Conservation (phyloP, 345 rosid species). For the Microcos paniculata region DNA sequence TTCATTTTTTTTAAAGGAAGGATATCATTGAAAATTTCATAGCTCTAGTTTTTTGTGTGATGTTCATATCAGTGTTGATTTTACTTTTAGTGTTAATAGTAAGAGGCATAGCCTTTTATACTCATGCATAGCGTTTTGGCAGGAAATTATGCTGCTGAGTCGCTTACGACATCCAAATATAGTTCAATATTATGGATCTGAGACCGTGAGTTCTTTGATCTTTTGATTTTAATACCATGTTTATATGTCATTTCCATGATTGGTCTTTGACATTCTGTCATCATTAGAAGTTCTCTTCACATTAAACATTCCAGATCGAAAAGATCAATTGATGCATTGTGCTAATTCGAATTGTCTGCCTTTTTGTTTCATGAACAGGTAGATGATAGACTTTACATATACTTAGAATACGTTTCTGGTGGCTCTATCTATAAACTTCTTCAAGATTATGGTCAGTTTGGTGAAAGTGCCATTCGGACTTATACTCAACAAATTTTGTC, state of each 20-base stretch:
- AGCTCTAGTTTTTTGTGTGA: background rate
- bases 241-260: background rate
- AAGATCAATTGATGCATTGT: background rate
- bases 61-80: background rate
- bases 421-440: conserved; percentile 87
- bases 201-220: conserved; percentile 42
- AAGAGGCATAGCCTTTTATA: background rate
- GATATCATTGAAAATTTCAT: background rate
- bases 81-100: background rate
- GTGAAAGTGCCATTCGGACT: conserved; percentile 71
- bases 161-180: conserved; percentile 70
- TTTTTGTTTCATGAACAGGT: conserved; percentile 40
- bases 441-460: conserved; percentile 72
- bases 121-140: conserved; percentile 17
- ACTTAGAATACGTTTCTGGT: conserved; percentile 81
- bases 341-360: conserved; percentile 2
- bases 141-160: conserved; percentile 71
- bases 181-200: conserved; percentile 83
- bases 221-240: conserved; percentile 4
- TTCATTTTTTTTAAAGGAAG: background rate
- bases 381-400: conserved; percentile 70
- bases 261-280: background rate
- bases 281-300: background rate
- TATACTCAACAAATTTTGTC: conserved; percentile 79
- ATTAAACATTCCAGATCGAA: background rate